Percentiles rank a stretch among this genome's conserved stretches.
Conservation (phyloP, 208 protist species). For the Endotrypanum monterogeii region DNA sequence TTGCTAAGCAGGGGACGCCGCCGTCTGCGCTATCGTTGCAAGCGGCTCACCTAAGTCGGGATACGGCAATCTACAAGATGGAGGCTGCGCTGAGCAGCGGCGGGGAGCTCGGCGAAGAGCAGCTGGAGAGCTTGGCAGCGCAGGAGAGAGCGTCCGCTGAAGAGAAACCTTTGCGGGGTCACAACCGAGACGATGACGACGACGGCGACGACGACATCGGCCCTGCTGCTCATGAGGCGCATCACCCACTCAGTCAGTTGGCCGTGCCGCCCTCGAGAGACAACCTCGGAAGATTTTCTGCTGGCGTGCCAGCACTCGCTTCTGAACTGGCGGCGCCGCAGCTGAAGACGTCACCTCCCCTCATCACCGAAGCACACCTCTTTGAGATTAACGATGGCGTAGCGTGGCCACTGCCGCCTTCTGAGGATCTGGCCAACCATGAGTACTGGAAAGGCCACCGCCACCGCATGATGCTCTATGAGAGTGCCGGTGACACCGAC, state of each 20-base stretch:
- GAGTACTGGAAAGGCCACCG: conserved; percentile 66
- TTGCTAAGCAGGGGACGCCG: neutral
- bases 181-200: conserved; percentile 12
- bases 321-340: neutral
- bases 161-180: conserved; percentile 6
- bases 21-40: neutral
- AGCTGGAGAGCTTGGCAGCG: conserved; percentile 25
- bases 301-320: neutral
- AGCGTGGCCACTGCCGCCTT: conserved; percentile 61
- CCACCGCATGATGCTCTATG: conserved; percentile 75
- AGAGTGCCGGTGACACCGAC: conserved; percentile 44
- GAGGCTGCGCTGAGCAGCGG: conserved; percentile 20
- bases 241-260: neutral
- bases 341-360: conserved; percentile 18
- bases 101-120: conserved; percentile 32
- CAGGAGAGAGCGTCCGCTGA: conserved; percentile 11
- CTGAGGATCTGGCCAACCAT: conserved; percentile 60
- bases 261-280: neutral
- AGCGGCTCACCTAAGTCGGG: neutral
- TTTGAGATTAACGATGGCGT: conserved; percentile 89
- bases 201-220: neutral
- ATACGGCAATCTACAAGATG: conserved; percentile 11
- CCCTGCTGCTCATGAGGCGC: neutral
- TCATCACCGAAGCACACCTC: conserved; percentile 73
- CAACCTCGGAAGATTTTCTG: neutral